These are phyloP conservation scores for Candolleomyces aberdarensis DNA, from an alignment of 768 basidiomycete genomes.

Conservation along the genomic window DNA sequence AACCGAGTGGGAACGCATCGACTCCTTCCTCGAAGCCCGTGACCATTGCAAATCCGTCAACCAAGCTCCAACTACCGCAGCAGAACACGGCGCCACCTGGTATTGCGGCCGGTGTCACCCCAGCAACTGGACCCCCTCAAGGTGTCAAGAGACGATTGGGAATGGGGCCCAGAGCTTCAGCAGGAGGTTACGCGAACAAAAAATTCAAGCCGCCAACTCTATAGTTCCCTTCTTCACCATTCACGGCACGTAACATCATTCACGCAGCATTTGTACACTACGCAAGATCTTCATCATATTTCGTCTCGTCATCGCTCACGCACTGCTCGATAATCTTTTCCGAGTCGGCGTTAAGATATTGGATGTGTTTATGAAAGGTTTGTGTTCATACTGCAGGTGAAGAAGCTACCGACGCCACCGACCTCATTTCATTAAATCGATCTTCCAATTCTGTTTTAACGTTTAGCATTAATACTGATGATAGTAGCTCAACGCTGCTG, in stretches of 20 bases:
- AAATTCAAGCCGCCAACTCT: constrained; percentile 59
- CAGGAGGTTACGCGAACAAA: constrained; percentile 58
- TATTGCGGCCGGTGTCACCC: not conserved
- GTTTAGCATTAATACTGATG: too few relatives aligned
- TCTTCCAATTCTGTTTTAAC: not conserved
- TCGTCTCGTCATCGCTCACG: not conserved
- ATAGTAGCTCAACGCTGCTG: too few relatives aligned
- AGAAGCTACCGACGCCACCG: not conserved
- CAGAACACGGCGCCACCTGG: constrained; percentile 1
- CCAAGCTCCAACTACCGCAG: not conserved
- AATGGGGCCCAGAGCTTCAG: constrained; percentile 45
- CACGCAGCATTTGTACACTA: not conserved
- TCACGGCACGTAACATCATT: not conserved
- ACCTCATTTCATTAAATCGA: not conserved
- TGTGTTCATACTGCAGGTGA: not conserved
- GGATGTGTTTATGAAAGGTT: not conserved
- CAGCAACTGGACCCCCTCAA: constrained; percentile 1
- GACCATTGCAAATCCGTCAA: not conserved
- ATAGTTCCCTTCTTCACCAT: not conserved
- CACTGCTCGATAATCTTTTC: not conserved
- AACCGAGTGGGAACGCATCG: not conserved
- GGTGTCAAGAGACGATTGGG: constrained; percentile 58
- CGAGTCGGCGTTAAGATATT: not conserved
- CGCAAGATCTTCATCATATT: not conserved
- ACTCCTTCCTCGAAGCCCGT: not conserved